Evolutionary conservation across 78 protist species (phyloP).

Genomic region (Chrysochromulina parva): DNA sequence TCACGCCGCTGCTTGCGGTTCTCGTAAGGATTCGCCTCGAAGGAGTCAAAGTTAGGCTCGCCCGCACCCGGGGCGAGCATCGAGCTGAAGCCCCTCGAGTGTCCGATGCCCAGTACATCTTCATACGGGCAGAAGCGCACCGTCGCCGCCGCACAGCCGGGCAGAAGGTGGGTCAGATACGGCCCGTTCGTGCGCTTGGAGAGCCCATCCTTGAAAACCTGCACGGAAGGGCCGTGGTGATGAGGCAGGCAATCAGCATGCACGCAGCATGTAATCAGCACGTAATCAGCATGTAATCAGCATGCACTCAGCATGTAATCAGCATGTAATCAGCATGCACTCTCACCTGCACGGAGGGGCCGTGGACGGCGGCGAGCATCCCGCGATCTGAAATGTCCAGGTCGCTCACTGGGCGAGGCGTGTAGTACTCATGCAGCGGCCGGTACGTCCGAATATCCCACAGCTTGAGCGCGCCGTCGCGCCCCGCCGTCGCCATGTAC

Average conservation of each 20-base stretch:
- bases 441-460: conserved; percentile 92
- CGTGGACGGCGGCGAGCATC: conserved; percentile 79
- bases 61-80: conserved; percentile 84
- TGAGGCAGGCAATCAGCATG: too few species aligned
- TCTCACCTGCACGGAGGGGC: conserved; percentile 42
- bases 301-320: too few species aligned
- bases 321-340: too few species aligned
- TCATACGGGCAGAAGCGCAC: conserved; percentile 93
- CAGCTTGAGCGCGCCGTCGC: conserved; percentile 80
- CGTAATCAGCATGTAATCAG: background rate
- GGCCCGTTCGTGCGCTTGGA: conserved; percentile 35
- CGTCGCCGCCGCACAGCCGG: background rate
- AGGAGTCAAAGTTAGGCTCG: conserved; percentile 92
- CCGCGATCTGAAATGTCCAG: conserved; percentile 78
- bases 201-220: conserved; percentile 69
- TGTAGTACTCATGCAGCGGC: conserved; percentile 71
- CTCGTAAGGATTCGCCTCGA: conserved; percentile 93
- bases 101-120: conserved; percentile 92
- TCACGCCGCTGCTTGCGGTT: conserved; percentile 69
- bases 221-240: background rate
- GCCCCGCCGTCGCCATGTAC: conserved; percentile 75
- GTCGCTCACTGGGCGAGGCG: conserved; percentile 55
- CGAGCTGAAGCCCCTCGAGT: background rate
- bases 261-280: background rate
- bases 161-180: conserved; percentile 58